Evolutionary conservation across 140 eudicot genomes (phyloP), one percentile per base, ranked within the genome.

Genomic region (Oenanthe javanica): DNA sequence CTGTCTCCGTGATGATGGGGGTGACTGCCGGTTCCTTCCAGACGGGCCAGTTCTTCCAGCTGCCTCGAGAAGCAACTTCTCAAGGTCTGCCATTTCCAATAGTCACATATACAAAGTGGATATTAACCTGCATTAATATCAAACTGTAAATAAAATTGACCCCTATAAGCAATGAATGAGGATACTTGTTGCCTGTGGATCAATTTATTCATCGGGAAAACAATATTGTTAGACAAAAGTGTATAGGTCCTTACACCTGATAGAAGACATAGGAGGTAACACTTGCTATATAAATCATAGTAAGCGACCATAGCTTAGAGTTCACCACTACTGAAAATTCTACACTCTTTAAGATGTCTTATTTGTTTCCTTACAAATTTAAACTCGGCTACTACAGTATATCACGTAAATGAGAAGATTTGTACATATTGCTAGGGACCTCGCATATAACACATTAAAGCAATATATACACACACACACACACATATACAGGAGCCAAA

Each of bases 21-120:
- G 88, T 19, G 99, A 89, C 78, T 90, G 91, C 27, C 93, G 89
- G 82, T 86, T 89, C 77, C 89, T 88, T 77, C 90, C 87, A 9
- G 89, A 67, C 4, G 67, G 55, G 27, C 82, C 86, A 14, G 89
- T 86, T 86, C 93, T 88, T 75, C 98, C 97, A 43, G 99, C 99
- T 73, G 99, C 98, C 87, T 95, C 93, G 69, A 95, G 93, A 79
- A 95, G 97, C 92, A 95, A 84, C 61, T 92, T 85, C 51, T 92
- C 91, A 80, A 95, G 86, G 48, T 94, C 97, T 8, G 86, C 93
- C 97, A 94, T 94, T 48, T 45, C n/a, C 67, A 27, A 64, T 38
- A 38, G 4, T 21, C 48, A 21, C 51, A 47, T 51, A 36, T 27
- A 48, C 6, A 23, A n/a, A 43, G 38, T n/a, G 40, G 67, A 9